phyloP scores from a whole-genome alignment of 768 basidiomycete genomes.

The Calocera cornea region DNA sequence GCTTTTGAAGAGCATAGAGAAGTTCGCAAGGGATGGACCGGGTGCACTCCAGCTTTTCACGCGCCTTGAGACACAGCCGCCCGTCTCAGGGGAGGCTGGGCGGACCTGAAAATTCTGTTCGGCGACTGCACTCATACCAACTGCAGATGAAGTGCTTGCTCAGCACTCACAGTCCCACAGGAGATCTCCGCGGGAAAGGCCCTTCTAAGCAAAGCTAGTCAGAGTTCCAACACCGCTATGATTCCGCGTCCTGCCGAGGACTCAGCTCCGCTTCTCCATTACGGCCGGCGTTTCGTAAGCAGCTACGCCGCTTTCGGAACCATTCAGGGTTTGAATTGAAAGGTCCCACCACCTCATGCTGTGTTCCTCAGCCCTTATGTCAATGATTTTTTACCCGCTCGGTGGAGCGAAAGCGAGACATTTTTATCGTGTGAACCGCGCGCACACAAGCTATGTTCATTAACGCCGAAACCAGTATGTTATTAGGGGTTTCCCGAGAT shows the following conservation, averaged over 20 bases:
- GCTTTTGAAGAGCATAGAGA: not conserved
- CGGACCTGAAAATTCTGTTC: no score
- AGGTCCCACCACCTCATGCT: not conserved
- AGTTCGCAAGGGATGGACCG: not conserved
- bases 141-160: no score
- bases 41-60: not conserved
- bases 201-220: not conserved
- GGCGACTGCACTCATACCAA: no score
- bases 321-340: not conserved
- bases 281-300: no score
- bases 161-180: not conserved
- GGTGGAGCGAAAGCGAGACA: not conserved
- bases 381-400: not conserved
- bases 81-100: not conserved
- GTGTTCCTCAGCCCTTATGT: not conserved
- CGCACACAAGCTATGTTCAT: no score
- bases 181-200: no score
- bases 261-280: no score
- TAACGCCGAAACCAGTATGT: no score
- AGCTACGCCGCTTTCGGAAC: no score
- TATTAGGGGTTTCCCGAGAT: no score
- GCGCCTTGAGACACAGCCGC: not conserved
- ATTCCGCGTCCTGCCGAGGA: not conserved
- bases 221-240: not conserved
- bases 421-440: not conserved